phyloP scores from a whole-genome alignment of 495 filamentous ascomycete genomes.

The Neurospora sp. region DNA sequence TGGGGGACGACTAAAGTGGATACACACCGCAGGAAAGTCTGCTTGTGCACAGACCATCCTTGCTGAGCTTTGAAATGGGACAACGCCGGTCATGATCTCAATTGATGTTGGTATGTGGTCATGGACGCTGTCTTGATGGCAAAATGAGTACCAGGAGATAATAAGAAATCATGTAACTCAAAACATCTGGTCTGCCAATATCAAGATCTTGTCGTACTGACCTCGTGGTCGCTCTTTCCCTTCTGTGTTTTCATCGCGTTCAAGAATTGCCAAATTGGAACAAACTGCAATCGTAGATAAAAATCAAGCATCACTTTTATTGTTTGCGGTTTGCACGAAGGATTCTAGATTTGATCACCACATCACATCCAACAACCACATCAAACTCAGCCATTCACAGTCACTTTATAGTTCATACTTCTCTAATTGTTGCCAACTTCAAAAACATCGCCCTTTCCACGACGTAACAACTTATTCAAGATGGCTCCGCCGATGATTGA shows the following conservation, averaged over 20 bases:
- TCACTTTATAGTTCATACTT: background rate
- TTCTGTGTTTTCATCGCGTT: background rate
- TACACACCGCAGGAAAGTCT: background rate
- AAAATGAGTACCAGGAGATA: background rate
- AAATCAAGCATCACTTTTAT: background rate
- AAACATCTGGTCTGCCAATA: background rate
- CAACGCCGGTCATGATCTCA: background rate
- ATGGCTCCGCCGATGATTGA: conserved; percentile 50
- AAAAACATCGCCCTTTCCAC: background rate
- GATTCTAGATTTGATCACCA: background rate
- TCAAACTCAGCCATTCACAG: background rate
- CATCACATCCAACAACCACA: background rate
- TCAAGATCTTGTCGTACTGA: background rate
- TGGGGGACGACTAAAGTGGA: too few species aligned
- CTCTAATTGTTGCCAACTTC: background rate
- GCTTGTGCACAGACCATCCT: background rate
- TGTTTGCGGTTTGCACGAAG: background rate
- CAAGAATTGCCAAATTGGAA: background rate
- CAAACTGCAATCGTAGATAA: background rate
- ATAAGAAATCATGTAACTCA: background rate
- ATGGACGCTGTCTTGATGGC: background rate
- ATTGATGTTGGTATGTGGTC: background rate
- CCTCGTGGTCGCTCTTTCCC: background rate
- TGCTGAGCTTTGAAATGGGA: background rate
- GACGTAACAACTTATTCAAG: background rate